Conservation (phyloP, 495 filamentous ascomycete species). For the Daldinia concentrica region DNA sequence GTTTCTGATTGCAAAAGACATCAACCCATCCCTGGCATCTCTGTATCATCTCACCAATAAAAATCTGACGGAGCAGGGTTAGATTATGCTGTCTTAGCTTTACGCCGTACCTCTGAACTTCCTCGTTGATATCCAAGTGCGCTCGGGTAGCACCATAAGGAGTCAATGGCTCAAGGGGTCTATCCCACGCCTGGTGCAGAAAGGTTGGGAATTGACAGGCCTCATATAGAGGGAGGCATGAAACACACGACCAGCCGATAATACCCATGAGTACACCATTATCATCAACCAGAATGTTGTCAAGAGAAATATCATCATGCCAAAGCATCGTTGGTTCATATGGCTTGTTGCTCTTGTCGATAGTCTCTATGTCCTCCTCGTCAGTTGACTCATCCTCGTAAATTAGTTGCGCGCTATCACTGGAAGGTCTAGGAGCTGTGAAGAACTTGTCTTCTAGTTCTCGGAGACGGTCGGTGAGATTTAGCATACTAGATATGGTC, state of each 20-base stretch:
- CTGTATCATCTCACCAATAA: slow-evolving; percentile 47
- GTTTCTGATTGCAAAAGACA: slow-evolving; percentile 9
- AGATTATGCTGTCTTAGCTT: slow-evolving; percentile 48
- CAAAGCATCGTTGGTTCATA: slow-evolving; percentile 53
- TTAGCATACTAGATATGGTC: slow-evolving; percentile 20
- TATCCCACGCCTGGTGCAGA: slow-evolving; percentile 43
- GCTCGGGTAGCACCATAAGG: slow-evolving; percentile 33
- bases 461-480: slow-evolving; percentile 27
- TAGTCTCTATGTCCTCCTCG: slow-evolving; percentile 14
- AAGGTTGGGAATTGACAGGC: slow-evolving; percentile 58
- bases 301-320: slow-evolving; percentile 57
- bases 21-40: slow-evolving; percentile 37
- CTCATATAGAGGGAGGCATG: slow-evolving; percentile 58
- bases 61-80: slow-evolving; percentile 47
- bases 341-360: slow-evolving; percentile 21
- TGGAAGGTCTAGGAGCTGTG: slow-evolving; percentile 12
- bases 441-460: slow-evolving; percentile 26
- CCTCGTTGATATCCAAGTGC: neutral
- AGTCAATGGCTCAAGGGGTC: slow-evolving; percentile 21
- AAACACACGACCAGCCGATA: slow-evolving; percentile 65
- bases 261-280: slow-evolving; percentile 56
- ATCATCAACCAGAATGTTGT: slow-evolving; percentile 62
- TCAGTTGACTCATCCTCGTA: slow-evolving; percentile 10
- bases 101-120: slow-evolving; percentile 13
- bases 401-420: neutral